These are phyloP conservation scores for Aspergillus proliferans DNA, from an alignment of 2,329 filamentous ascomycete genomes.

Conservation along the genomic window DNA sequence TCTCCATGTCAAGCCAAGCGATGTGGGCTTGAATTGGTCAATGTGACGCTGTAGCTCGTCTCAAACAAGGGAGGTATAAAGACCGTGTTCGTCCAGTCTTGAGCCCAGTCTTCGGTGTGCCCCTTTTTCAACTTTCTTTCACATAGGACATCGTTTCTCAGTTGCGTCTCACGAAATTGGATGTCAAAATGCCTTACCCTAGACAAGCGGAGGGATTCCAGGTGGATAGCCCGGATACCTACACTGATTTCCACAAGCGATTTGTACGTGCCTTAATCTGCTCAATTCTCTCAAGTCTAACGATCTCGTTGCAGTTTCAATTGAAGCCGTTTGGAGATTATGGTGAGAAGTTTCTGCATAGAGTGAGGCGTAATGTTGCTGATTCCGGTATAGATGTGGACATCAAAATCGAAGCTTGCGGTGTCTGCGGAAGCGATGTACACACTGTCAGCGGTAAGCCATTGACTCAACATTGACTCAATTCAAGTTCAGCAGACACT, in stretches of 20 bases:
- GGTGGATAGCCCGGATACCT: conserved; percentile 61
- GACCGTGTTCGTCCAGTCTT: no score
- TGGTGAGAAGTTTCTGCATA: conserved; percentile 21
- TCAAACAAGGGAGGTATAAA: no score
- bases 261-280: conserved; percentile 35
- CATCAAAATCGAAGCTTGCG: conserved; percentile 72
- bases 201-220: conserved; percentile 43
- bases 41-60: no score
- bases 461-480: no score
- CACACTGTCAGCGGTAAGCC: conserved; percentile 55
- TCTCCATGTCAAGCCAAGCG: no score
- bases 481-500: no score
- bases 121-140: no score
- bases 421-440: conserved; percentile 66
- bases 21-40: no score
- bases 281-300: background rate
- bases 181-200: conserved; percentile 37
- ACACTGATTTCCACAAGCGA: conserved; percentile 53
- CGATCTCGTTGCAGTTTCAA: conserved; percentile 51
- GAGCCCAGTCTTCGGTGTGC: no score
- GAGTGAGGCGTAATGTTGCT: conserved; percentile 1
- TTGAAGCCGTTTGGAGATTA: conserved; percentile 81
- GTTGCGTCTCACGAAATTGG: no score
- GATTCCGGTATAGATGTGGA: conserved; percentile 58
- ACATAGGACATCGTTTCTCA: no score